These are phyloP conservation scores for Arctostaphylos glauca DNA, from an alignment of 148 eudicot species.

Conservation along the genomic window DNA sequence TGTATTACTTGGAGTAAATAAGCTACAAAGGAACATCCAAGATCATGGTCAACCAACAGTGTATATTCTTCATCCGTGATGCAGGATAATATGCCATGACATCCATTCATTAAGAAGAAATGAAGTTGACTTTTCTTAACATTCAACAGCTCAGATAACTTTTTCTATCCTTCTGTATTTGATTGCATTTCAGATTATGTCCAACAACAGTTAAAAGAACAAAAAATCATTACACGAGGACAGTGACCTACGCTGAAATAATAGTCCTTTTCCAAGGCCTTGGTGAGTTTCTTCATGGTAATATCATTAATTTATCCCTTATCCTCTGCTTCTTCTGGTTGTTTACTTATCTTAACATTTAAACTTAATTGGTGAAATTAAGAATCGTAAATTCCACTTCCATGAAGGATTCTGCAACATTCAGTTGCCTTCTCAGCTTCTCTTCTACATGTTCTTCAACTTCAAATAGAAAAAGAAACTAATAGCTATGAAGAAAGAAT, in stretches of 20 bases:
- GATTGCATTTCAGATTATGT: neutral
- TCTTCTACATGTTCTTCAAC: neutral
- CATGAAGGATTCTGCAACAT: neutral
- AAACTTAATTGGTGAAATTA: neutral
- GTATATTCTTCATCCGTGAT: neutral
- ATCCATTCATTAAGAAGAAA: neutral
- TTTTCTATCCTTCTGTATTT: too few relatives aligned
- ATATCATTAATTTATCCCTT: neutral
- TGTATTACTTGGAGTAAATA: neutral
- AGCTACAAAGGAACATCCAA: conserved; percentile 12
- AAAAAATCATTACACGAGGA: neutral
- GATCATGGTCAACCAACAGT: neutral
- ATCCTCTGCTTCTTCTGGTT: neutral
- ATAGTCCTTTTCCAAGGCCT: neutral
- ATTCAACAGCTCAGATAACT: neutral
- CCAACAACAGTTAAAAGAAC: neutral
- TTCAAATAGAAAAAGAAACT: too few relatives aligned
- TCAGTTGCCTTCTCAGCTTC: neutral
- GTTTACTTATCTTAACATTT: neutral
- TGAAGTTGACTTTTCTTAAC: neutral
- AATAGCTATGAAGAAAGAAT: neutral
- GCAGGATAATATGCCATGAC: neutral
- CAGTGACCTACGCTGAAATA: neutral
- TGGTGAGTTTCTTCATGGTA: neutral
- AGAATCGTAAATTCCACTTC: neutral